Base-by-base conservation (phyloP, 106 monocot species). In the Ottelia alismoides region DNA sequence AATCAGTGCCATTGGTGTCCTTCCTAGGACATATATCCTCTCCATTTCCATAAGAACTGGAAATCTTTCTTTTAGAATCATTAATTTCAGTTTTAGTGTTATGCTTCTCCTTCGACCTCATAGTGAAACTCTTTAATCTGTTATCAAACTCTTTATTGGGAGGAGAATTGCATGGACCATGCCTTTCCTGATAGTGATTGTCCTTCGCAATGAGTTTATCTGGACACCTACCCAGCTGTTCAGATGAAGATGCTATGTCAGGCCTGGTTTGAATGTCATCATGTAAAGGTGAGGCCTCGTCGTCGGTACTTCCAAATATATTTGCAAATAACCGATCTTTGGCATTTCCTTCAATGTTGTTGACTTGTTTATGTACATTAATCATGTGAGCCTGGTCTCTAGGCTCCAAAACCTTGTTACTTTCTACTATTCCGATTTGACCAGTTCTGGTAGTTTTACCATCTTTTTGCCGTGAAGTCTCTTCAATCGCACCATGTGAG, bases 401-500 rank as follows among this genome's bases (percentile, higher is more conserved):
- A 56, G 47, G 61, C 31, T 73, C 64, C 4, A 45, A 54, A 62
- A 46, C 56, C 32, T 47, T 56, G 28, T 61, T 52, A 2, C 53
- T 63, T 56, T 48, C 74, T 44, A 49, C 46, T 49, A 54, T 54
- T 67, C 40, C 70, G 52, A 45, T 49, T 25, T 50, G 60, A 35
- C 24, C 49, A 40, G 55, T 19, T 49, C 30, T 49, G 64, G n/a
- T n/a, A 46, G 31, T 46, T 45, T 56, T 52, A 16, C 47, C 69
- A 11, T 66, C 77, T 24, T 22, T 52, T 49, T 16, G 64, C 20
- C 61, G 59, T 52, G 27, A 61, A 12, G 26, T 29, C 2, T 56
- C 61, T 48, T 62, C 66, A 60, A 47, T n/a, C 50, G 72, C 76
- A 61, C 65, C 64, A 74, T 69, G 30, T 27, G 56, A 66, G 30